Percentiles rank a stretch among this genome's conserved stretches.
Evolutionary conservation across 768 basidiomycete species (phyloP).

Genomic region (Leucogyrophana mollusca): DNA sequence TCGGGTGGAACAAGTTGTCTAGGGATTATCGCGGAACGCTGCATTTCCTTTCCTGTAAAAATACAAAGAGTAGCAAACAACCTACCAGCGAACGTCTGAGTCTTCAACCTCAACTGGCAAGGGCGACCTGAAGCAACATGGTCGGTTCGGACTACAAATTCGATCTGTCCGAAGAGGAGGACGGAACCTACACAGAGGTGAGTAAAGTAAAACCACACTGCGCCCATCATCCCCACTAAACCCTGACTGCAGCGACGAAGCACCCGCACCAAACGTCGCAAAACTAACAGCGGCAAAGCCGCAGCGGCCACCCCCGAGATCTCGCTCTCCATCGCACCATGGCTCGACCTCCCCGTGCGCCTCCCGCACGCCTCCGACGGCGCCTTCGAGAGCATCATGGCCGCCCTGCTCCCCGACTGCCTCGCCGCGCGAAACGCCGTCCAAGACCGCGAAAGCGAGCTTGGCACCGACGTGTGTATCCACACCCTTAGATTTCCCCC

Average conservation of each 20-base stretch:
- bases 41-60: no score
- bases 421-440: constrained; percentile 27
- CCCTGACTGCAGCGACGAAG: constrained; percentile 8
- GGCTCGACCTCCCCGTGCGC: no score
- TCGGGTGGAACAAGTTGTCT: no score
- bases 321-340: no score
- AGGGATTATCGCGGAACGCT: no score
- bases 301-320: no score
- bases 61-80: no score
- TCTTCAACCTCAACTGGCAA: not conserved
- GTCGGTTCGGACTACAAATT: no score
- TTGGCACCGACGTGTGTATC: constrained; percentile 19
- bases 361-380: not conserved
- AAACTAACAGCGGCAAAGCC: constrained; percentile 18
- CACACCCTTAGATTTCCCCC: constrained; percentile 8
- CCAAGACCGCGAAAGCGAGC: constrained; percentile 17
- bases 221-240: not conserved
- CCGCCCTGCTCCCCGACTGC: constrained; percentile 32
- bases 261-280: constrained; percentile 25
- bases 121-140: constrained; percentile 1
- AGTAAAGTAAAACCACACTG: not conserved
- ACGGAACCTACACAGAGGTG: constrained; percentile 21
- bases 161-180: constrained; percentile 19
- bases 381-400: constrained; percentile 34
- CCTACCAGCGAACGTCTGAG: no score